These are phyloP conservation scores for Hanseniaspora sp. DNA, from an alignment of 1,139 yeast species.

Conservation along the genomic window DNA sequence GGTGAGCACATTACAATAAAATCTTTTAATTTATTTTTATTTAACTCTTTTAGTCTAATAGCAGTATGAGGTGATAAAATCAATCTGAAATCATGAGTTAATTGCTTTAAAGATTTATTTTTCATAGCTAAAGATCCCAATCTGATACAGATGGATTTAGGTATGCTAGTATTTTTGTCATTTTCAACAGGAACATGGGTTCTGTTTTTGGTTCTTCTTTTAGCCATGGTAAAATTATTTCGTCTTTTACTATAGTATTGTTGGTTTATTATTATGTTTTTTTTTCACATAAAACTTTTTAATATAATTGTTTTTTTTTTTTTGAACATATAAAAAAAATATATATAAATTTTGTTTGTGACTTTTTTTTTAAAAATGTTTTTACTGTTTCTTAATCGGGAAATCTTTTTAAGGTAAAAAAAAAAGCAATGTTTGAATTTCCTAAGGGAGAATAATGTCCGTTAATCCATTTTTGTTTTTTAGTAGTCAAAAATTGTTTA, in stretches of 20 bases:
- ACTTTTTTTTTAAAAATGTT: too few relatives aligned
- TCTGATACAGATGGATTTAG: slow-evolving; percentile 86
- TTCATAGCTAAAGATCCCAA: slow-evolving; percentile 62
- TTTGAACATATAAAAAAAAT: too few relatives aligned
- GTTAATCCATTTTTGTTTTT: too few relatives aligned
- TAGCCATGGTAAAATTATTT: slow-evolving; percentile 23
- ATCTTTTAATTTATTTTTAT: slow-evolving; percentile 76
- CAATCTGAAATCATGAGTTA: slow-evolving; percentile 76
- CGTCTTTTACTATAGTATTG: background rate
- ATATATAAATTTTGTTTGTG: too few relatives aligned
- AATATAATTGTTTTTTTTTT: too few relatives aligned
- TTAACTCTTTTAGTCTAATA: slow-evolving; percentile 71
- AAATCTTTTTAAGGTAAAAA: too few relatives aligned
- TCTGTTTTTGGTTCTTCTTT: slow-evolving; percentile 51
- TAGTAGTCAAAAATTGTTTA: too few relatives aligned
- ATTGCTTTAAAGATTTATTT: slow-evolving; percentile 70
- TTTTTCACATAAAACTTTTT: background rate
- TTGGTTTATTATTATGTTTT: background rate
- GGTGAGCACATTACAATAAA: slow-evolving; percentile 97
- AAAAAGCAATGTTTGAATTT: too few relatives aligned
- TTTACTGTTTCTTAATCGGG: too few relatives aligned
- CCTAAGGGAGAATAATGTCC: too few relatives aligned
- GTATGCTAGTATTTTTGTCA: slow-evolving; percentile 54
- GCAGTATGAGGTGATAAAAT: slow-evolving; percentile 98
- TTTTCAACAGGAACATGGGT: slow-evolving; percentile 68